These are phyloP conservation scores for Berkeleyomyces rouxiae DNA, from an alignment of 2,329 filamentous ascomycete species.

Conservation along the genomic window DNA sequence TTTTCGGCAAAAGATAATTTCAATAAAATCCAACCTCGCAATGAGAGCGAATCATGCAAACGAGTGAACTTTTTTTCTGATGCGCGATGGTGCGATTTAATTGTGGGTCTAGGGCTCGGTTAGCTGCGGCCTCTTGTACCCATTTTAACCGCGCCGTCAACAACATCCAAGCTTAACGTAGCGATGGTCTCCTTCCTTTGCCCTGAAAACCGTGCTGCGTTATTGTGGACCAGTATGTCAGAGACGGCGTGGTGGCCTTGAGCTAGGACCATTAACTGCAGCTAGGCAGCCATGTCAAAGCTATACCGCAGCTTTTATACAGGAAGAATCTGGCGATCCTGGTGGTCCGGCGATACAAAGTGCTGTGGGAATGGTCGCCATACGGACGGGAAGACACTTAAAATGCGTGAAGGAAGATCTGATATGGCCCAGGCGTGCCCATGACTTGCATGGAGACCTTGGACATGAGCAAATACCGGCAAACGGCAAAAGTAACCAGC, in stretches of 20 bases:
- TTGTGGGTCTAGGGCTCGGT: background rate
- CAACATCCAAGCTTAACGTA: background rate
- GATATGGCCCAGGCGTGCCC: background rate
- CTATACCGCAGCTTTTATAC: background rate
- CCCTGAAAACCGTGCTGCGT: background rate
- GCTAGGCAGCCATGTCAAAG: too few species aligned
- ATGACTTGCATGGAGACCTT: background rate
- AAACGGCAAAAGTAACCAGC: too few species aligned
- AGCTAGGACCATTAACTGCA: too few species aligned
- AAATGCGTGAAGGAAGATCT: background rate
- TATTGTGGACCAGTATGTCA: background rate
- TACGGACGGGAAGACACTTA: background rate
- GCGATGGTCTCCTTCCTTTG: background rate
- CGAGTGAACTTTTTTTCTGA: too few species aligned
- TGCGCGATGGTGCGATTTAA: background rate
- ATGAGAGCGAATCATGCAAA: too few species aligned
- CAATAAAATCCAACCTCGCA: too few species aligned
- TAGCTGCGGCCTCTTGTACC: background rate
- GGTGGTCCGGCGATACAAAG: background rate
- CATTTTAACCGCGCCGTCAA: background rate
- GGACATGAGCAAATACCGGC: too few species aligned
- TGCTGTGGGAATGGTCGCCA: background rate
- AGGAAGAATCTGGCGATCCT: background rate
- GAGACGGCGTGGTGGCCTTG: background rate
- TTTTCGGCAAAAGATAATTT: too few species aligned